These are phyloP conservation scores for Hydrangea macrophylla DNA, from an alignment of 148 eudicot genomes.

Conservation along the genomic window DNA sequence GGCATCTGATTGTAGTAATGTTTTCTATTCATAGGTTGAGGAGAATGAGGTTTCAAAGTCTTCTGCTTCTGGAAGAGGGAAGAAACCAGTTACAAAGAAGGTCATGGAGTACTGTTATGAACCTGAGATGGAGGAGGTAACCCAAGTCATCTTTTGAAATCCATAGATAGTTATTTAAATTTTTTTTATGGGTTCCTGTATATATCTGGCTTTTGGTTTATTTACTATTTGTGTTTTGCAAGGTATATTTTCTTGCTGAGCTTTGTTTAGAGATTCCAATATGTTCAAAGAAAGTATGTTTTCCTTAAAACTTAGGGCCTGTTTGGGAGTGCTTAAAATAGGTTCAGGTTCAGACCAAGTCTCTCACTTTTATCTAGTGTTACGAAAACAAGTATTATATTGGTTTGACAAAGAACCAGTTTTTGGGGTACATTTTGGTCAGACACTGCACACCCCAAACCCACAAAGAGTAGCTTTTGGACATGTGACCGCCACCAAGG, in stretches of 20 bases:
- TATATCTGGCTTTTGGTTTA: too few relatives aligned
- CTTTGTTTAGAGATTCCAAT: neutral
- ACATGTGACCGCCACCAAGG: too few relatives aligned
- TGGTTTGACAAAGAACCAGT: too few relatives aligned
- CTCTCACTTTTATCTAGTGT: too few relatives aligned
- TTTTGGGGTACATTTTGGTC: too few relatives aligned
- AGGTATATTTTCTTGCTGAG: neutral
- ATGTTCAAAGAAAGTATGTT: neutral
- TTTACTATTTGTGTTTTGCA: neutral
- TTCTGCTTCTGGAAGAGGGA: conserved; percentile 54
- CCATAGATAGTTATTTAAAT: neutral
- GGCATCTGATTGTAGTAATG: conserved; percentile 4
- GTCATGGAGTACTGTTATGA: conserved; percentile 97
- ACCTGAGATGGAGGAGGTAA: conserved; percentile 99
- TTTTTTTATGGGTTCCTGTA: neutral
- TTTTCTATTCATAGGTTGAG: conserved; percentile 52
- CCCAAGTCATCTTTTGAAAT: conserved; percentile 8
- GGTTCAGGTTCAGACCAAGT: too few relatives aligned
- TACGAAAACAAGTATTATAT: too few relatives aligned
- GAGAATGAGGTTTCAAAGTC: conserved; percentile 63
- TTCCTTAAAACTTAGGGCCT: too few relatives aligned
- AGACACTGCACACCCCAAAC: too few relatives aligned
- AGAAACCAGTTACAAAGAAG: conserved; percentile 58
- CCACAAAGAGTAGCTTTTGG: too few relatives aligned
- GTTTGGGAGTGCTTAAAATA: too few relatives aligned